Conservation (phyloP, 1,284 basidiomycete species). For the Heliocybe sulcata region DNA sequence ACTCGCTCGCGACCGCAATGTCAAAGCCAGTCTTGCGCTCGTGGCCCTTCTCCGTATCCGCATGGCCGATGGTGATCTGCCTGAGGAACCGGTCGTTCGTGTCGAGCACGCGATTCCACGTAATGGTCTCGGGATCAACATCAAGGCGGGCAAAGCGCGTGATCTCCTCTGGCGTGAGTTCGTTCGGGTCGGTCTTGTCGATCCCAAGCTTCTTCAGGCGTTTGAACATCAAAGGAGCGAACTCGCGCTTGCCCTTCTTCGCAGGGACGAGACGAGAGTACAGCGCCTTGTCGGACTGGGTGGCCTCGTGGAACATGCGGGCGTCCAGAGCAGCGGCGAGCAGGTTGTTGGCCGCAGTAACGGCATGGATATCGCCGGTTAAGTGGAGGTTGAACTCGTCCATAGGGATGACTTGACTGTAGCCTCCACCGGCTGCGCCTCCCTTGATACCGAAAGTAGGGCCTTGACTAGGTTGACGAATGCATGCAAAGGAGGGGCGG, state of each 20-base stretch:
- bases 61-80: constrained; percentile 90
- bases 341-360: constrained; percentile 96
- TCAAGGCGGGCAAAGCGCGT: constrained; percentile 88
- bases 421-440: constrained; percentile 96
- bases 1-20: constrained; percentile 95
- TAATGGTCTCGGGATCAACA: constrained; percentile 87
- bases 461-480: constrained; percentile 98
- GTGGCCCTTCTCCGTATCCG: constrained; percentile 85
- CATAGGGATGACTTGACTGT: constrained; percentile 99
- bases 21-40: constrained; percentile 91
- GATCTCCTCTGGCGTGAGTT: constrained; percentile 91
- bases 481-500: constrained; percentile 93
- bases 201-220: constrained; percentile 95
- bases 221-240: constrained; percentile 95
- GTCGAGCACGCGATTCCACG: constrained; percentile 97
- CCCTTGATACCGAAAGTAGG: constrained; percentile 99
- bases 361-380: constrained; percentile 98
- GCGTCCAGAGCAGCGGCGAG: constrained; percentile 97
- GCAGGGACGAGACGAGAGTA: constrained; percentile 90
- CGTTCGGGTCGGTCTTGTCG: constrained; percentile 89
- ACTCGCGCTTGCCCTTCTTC: constrained; percentile 93
- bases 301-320: constrained; percentile 97
- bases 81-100: constrained; percentile 97
- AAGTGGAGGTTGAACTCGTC: constrained; percentile 98
- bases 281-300: constrained; percentile 92